A percentile compares a stretch with the other conserved stretches of the same genome.
Conservation (phyloP, 768 basidiomycete genomes). For the Auricularia auricula-judae region DNA sequence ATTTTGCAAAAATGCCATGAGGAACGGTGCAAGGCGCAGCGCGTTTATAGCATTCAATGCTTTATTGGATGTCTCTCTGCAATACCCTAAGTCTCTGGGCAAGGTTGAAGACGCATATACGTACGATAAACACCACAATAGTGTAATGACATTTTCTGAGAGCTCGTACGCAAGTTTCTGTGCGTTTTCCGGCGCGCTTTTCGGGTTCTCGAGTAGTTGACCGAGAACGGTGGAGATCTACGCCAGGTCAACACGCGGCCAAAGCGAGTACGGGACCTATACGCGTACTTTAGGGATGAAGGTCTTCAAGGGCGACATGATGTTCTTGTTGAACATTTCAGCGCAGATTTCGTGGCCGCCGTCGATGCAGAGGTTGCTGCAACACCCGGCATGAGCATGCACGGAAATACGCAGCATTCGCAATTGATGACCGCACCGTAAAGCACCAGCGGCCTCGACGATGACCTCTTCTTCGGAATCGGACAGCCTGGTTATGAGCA, state of each 20-base stretch:
- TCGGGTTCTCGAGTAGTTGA: slow-evolving; percentile 51
- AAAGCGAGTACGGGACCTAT: not conserved
- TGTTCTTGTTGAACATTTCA: slow-evolving; percentile 95
- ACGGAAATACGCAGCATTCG: not conserved
- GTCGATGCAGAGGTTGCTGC: slow-evolving; percentile 86
- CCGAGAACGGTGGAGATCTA: slow-evolving; percentile 69
- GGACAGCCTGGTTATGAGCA: slow-evolving; percentile 74
- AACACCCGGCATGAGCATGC: not conserved
- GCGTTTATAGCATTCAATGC: slow-evolving; percentile 80
- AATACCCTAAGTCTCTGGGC: slow-evolving; percentile 8
- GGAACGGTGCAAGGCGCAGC: slow-evolving; percentile 63
- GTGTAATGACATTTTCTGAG: slow-evolving; percentile 86
- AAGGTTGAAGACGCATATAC: slow-evolving; percentile 20
- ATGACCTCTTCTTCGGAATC: slow-evolving; percentile 87
- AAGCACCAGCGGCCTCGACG: slow-evolving; percentile 77
- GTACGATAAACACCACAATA: slow-evolving; percentile 91
- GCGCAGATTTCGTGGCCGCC: slow-evolving; percentile 93
- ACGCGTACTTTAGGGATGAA: slow-evolving; percentile 65
- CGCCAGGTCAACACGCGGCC: not conserved
- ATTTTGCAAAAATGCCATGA: slow-evolving; percentile 73
- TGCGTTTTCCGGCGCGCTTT: slow-evolving; percentile 53
- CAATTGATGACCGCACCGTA: slow-evolving; percentile 45
- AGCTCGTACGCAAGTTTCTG: slow-evolving; percentile 76
- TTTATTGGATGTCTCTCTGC: slow-evolving; percentile 86
- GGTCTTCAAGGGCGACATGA: slow-evolving; percentile 61